Evolutionary conservation across 108 stramenopile species (phyloP), one percentile per base, ranked within the genome.

Genomic region (Pseudonitzschia delicatissima): DNA sequence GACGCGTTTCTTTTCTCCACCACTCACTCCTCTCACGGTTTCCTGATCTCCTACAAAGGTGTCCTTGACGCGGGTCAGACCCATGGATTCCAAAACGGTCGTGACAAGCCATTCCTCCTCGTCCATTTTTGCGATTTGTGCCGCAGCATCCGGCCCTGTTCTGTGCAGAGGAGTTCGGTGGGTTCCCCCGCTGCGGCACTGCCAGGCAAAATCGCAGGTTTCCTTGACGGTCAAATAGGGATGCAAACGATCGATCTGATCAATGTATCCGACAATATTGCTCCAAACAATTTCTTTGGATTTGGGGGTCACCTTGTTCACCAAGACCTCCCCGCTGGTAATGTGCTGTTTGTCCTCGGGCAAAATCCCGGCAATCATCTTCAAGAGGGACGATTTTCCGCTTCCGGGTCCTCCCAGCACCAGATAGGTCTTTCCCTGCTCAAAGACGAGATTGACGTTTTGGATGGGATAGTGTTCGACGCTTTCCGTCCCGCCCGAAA

Each of bases 1-100:
- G 25, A 93, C 90, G 23, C 96, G 88, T 49, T 89, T 86, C 74
- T 82, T 88, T 68, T 97, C 84, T 7, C 96, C 96, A 6, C 96
- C 95, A 35, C 73, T 77, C 21, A 97, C 91, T 31, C 95, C 96
- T 15, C 94, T 79, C 15, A 93, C 77, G 33, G 34, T 76, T 25
- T 74, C 72, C 57, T 87, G 81, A 34, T 84, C 83, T 20, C 89
- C 89, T 15, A 90, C 86, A 73, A 86, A 87, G 17, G 89, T 87
- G 70, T 87, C 84, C 40, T 77, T 76, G 48, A 87, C 85, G 44
- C 80, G 73, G 5, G 75, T 50, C 20, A 90, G 68, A 33, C 83
- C 88, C 53, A 87, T 60, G 3, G 60, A 82, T 35, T 83, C 72
- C 58, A 90, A 53, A 29, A 79, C 58, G 2, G 29, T n/a, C 21